Conservation (phyloP, 169 alveolate species). For the Amoebophrya sp. region DNA sequence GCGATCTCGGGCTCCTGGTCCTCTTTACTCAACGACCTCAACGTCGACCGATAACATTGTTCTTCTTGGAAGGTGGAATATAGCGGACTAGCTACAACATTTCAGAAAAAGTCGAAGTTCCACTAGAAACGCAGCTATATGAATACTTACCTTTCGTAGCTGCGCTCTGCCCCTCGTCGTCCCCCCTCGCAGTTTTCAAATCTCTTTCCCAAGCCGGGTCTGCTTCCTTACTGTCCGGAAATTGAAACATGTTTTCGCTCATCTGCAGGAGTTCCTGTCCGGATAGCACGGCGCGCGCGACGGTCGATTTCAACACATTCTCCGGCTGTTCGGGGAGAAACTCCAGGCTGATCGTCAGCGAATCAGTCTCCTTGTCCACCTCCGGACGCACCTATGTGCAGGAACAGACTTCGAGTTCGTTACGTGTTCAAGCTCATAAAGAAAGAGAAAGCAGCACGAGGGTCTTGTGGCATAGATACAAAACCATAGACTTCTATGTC, state of each 20-base stretch:
- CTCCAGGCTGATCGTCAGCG: not conserved
- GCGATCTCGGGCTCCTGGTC: not conserved
- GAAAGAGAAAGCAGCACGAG: not conserved
- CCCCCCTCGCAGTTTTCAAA: not conserved
- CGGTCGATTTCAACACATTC: not conserved
- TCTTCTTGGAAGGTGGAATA: too few relatives aligned
- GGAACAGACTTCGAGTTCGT: too few relatives aligned
- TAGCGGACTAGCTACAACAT: too few relatives aligned
- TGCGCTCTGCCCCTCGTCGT: too few relatives aligned
- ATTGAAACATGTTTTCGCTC: not conserved
- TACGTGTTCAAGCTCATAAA: not conserved
- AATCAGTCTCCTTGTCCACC: not conserved
- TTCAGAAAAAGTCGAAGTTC: not conserved
- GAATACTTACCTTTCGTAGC: too few relatives aligned
- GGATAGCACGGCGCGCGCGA: too few relatives aligned
- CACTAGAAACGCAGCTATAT: not conserved
- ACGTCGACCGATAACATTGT: too few relatives aligned
- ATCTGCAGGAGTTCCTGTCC: not conserved
- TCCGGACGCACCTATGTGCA: not conserved
- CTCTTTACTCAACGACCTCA: too few relatives aligned
- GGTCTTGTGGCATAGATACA: not conserved
- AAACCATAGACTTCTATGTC: not conserved
- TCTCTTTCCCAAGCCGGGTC: not conserved
- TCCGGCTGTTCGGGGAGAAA: not conserved
- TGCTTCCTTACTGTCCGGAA: not conserved